Evolutionary conservation across 176 grass and related monocot genomes (phyloP).

Genomic region (Olyra latifolia): DNA sequence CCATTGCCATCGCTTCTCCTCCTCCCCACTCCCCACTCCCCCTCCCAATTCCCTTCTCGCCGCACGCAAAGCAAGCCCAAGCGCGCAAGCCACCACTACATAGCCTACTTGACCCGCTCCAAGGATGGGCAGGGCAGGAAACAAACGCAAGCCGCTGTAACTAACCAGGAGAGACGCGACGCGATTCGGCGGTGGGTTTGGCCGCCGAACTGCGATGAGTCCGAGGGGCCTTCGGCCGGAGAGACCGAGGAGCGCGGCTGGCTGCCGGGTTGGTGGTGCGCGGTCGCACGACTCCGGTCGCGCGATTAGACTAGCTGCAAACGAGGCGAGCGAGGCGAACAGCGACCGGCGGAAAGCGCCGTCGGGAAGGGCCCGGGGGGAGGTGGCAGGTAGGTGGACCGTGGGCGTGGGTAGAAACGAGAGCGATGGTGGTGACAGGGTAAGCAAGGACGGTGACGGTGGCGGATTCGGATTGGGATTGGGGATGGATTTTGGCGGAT

Average conservation of each 20-base stretch:
- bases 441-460: background rate
- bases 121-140: background rate
- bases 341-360: conserved; percentile 6
- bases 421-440: background rate
- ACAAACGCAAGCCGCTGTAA: background rate
- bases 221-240: conserved; percentile 23
- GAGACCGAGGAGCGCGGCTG: conserved; percentile 22
- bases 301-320: background rate
- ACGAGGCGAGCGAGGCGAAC: conserved; percentile 6
- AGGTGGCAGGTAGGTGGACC: background rate
- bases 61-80: conserved; percentile 25
- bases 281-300: background rate
- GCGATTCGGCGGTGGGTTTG: conserved; percentile 31
- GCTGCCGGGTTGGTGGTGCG: conserved; percentile 13
- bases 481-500: background rate
- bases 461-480: background rate
- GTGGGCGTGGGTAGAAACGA: background rate
- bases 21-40: background rate
- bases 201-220: conserved; percentile 34
- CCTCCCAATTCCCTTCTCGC: background rate
- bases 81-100: conserved; percentile 4
- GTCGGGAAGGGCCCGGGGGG: background rate
- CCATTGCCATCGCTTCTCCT: conserved; percentile 48
- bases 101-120: background rate
- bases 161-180: background rate